These are phyloP conservation scores for Trebouxia sp. DNA, from an alignment of 139 green algal species.

Conservation along the genomic window DNA sequence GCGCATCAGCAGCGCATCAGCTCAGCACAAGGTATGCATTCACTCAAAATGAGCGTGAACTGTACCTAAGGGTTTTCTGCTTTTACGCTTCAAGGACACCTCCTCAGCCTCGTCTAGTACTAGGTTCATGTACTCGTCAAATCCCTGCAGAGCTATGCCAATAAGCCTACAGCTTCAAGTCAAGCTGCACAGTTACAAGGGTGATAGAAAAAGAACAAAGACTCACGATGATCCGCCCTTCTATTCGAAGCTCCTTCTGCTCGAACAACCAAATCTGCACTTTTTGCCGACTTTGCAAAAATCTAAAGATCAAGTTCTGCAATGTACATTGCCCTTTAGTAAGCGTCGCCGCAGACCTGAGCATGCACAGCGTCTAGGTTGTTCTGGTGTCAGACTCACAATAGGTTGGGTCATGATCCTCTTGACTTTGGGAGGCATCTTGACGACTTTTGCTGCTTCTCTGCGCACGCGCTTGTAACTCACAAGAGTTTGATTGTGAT, in stretches of 20 bases:
- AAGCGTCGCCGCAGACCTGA: neutral
- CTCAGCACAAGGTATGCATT: neutral
- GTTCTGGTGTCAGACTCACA: neutral
- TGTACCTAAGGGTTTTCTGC: slow-evolving; percentile 82
- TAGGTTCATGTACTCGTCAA: slow-evolving; percentile 99
- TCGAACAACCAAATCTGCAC: slow-evolving; percentile 99
- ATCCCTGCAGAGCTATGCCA: slow-evolving; percentile 62
- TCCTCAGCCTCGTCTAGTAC: slow-evolving; percentile 98
- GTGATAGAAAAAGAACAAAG: neutral
- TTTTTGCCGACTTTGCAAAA: slow-evolving; percentile 92
- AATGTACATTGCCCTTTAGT: neutral
- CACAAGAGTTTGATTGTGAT: too few relatives aligned
- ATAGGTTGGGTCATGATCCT: slow-evolving; percentile 87
- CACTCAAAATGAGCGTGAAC: neutral
- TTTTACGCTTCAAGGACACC: slow-evolving; percentile 93
- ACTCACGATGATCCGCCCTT: slow-evolving; percentile 95
- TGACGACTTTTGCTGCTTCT: neutral
- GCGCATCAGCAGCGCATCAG: neutral
- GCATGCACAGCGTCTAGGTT: too few relatives aligned
- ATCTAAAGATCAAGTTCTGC: slow-evolving; percentile 98
- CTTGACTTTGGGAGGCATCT: slow-evolving; percentile 53
- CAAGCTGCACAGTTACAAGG: neutral
- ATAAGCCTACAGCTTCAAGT: neutral
- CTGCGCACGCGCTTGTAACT: neutral
- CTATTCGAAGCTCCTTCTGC: slow-evolving; percentile 89